Conservation (phyloP, 2,329 filamentous ascomycete species). For the Periconia sp. region DNA sequence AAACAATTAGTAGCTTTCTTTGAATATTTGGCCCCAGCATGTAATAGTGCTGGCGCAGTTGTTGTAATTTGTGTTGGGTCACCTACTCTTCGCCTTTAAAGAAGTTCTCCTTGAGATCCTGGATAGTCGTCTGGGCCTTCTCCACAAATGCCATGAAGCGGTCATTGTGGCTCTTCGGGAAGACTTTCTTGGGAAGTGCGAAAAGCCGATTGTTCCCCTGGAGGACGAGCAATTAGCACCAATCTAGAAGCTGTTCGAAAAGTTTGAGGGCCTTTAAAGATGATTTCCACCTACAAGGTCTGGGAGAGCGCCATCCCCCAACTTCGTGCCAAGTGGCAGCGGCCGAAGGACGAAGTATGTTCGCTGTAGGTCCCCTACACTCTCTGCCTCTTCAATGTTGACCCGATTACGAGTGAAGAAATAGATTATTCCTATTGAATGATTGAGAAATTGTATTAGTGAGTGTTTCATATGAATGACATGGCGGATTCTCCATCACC, state of each 20-base stretch:
- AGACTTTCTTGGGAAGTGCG: constrained; percentile 82
- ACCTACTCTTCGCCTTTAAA: constrained; percentile 71
- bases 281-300: too few species aligned
- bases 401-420: constrained; percentile 87
- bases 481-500: too few species aligned
- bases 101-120: constrained; percentile 75
- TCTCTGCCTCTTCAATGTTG: constrained; percentile 70
- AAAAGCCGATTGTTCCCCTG: constrained; percentile 75
- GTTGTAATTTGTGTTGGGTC: too few species aligned
- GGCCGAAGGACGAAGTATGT: constrained; percentile 82
- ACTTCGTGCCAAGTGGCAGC: constrained; percentile 70
- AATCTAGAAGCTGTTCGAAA: too few species aligned
- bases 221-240: too few species aligned
- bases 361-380: constrained; percentile 74
- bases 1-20: too few species aligned
- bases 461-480: too few species aligned
- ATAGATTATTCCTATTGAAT: too few species aligned
- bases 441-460: too few species aligned
- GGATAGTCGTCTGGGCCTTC: constrained; percentile 69
- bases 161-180: constrained; percentile 72
- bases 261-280: too few species aligned
- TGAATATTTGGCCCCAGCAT: too few species aligned
- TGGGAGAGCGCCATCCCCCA: constrained; percentile 65
- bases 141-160: constrained; percentile 84
- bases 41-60: too few species aligned